Base-by-base conservation (phyloP, 352 stramenopile species). In the Globisporangium parvum region DNA sequence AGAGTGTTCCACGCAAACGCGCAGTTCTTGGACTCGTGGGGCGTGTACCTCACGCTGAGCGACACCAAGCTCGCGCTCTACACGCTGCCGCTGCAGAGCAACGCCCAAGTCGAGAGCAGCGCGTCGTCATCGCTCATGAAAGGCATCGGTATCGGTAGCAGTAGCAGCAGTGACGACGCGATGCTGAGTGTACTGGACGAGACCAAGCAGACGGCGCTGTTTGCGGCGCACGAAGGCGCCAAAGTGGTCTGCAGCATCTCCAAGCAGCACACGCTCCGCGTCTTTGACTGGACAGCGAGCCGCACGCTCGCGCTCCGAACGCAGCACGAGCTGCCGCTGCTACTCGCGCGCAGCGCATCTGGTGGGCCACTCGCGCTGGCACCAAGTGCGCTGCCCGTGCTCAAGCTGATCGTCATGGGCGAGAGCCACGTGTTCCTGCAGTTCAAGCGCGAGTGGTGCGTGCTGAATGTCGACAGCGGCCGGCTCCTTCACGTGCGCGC, bases 241-340 rank as follows among this genome's bases (percentile, higher is more conserved):
- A 79, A 80, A 28, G 72, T 77, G 15, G 49, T 91, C 4, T 71
- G 61, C 53, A 67, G 70, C 18, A 42, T 90, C 24, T 70, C 80
- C 17, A 91, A 93, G 69, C 73, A 70, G 49, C 71, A 80, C 41
- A 67, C 53, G n/a, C 56, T 93, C 14, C 77, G 77, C 45, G 71
- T 91, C 31, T 89, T 77, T 55, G 80, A 93, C 68, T 91, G 83
- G 80, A 91, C 72, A 1, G 67, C 70, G 26, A 81, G 76, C 49
- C 57, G 68, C 20, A 51, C 67, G 26, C 65, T 91, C 26, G 69
- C 85, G 42, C 46, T 77, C 10, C 79, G 83, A 9, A 64, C 65
- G 10, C 69, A 84, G 58, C 78, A 89, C 53, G 79, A 91, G 10
- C 51, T 93, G n/a, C 48, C 62, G 51, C 50, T 57, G 21, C 24